Base-by-base conservation (phyloP, 2,329 filamentous ascomycete genomes). In the Alternaria angustiovoidea region DNA sequence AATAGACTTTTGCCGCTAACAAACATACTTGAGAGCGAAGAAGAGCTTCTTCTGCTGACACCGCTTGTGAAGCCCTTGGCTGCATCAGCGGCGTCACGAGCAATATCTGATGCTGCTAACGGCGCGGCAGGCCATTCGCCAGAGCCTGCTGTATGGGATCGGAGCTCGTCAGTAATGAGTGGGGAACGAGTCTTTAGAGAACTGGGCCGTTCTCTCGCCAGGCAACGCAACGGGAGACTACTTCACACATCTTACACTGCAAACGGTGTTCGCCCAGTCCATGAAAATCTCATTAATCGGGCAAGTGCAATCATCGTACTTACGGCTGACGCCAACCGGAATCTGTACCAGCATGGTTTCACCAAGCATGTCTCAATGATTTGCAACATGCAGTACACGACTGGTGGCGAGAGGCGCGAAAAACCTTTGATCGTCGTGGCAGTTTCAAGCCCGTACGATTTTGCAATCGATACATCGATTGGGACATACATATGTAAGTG, bases 301-400 rank as follows among this genome's bases (percentile, higher is more conserved):
- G 93, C 94, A 11, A 92, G 91, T 52, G 92, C 91, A 4, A 93
- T 97, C 64, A 91, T 98, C 63, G 89, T 97, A 51, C 87, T 97
- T 32, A 97, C 94, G 0, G 94, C 94, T 9, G 94, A 98, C 79
- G 94, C 94, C 1, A 97, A 97, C 74, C 87, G 94, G 41, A 97
- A 98, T 73, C 81, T 96, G 14, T 98, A 97, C 74, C 94, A 98
- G 76, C 89, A 93, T 51, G 93, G 93, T 0, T 98, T 98, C 75
- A 94, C 94, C 2, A 98, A 97, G 76, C 94, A 98, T 67, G 92
- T 97, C 8, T 91, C 94, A 12, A 95, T 96, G 90, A 94, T 97
- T 80, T 97, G 94, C 79, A 92, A 91, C 22, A 91, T 93, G 87
- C 85, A 93, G 58, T 84, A 82, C 63, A 87, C 88, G 7, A 88